These are phyloP conservation scores for Hortaea sp. DNA, from an alignment of 2,329 filamentous ascomycete species.

Conservation along the genomic window DNA sequence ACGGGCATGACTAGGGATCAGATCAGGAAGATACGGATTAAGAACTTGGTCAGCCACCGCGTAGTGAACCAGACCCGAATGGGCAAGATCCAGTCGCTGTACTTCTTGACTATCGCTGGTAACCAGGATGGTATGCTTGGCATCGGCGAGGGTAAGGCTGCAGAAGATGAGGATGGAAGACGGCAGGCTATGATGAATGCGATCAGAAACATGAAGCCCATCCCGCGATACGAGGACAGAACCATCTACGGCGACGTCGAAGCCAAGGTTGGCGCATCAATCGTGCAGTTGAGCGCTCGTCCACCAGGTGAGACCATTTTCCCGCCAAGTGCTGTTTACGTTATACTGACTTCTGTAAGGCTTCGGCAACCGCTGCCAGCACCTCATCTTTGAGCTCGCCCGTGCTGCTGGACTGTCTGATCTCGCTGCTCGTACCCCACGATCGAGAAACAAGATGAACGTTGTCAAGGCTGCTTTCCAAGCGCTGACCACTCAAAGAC, in stretches of 20 bases:
- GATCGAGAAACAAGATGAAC: slow-evolving; percentile 94
- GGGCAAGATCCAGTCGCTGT: slow-evolving; percentile 75
- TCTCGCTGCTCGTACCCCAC: slow-evolving; percentile 69
- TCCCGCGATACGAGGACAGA: slow-evolving; percentile 79
- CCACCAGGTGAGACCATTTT: slow-evolving; percentile 62
- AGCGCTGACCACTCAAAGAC: slow-evolving; percentile 70
- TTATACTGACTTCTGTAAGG: slow-evolving; percentile 43
- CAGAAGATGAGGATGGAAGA: slow-evolving; percentile 57
- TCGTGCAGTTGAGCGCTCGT: slow-evolving; percentile 69
- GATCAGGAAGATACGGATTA: slow-evolving; percentile 49
- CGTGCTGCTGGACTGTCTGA: slow-evolving; percentile 79
- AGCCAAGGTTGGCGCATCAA: slow-evolving; percentile 77
- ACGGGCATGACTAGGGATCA: slow-evolving; percentile 43
- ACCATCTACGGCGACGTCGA: slow-evolving; percentile 82
- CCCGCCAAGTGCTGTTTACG: background rate
- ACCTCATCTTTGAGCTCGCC: slow-evolving; percentile 90
- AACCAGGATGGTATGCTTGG: slow-evolving; percentile 80
- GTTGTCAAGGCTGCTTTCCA: slow-evolving; percentile 84
- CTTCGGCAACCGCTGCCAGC: slow-evolving; percentile 85
- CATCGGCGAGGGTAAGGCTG: slow-evolving; percentile 80
- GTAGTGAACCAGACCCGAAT: slow-evolving; percentile 93
- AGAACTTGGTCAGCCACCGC: slow-evolving; percentile 60
- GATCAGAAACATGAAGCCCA: slow-evolving; percentile 86
- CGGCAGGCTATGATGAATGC: slow-evolving; percentile 70
- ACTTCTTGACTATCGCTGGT: slow-evolving; percentile 71